phyloP scores from a whole-genome alignment of 306 rosid species.

The Astragalus glycyphyllos region DNA sequence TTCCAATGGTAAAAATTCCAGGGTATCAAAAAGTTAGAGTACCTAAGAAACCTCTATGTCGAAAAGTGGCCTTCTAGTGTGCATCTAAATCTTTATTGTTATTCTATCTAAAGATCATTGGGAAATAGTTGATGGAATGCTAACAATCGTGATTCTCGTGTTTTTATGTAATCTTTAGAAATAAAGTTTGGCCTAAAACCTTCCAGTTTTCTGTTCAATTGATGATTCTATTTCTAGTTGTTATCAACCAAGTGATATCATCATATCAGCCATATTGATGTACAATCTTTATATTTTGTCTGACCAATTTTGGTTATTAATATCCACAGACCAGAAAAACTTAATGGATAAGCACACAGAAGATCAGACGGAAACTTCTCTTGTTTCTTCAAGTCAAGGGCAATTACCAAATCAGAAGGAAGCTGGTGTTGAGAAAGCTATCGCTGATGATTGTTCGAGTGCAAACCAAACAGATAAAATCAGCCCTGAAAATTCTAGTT shows the following conservation, averaged over 20 bases:
- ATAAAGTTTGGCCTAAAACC: conserved; percentile 19
- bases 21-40: conserved; percentile 3
- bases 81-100: neutral
- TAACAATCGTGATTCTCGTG: neutral
- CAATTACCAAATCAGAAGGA: conserved; percentile 68
- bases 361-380: conserved; percentile 69
- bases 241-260: conserved; percentile 25
- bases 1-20: neutral
- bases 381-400: conserved; percentile 77
- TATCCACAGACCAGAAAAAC: conserved; percentile 70
- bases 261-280: conserved; percentile 5
- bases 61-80: conserved; percentile 11
- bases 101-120: neutral
- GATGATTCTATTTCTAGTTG: conserved; percentile 27
- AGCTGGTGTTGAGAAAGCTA: conserved; percentile 65
- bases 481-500: conserved; percentile 71
- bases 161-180: conserved; percentile 2
- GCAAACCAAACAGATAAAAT: conserved; percentile 74
- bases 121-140: conserved; percentile 29
- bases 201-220: conserved; percentile 35
- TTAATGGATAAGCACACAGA: conserved; percentile 66
- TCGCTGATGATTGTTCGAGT: conserved; percentile 79
- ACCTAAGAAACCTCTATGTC: conserved; percentile 34
- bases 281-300: conserved; percentile 31
- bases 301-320: conserved; percentile 40